Evolutionary conservation across 106 monocot genomes (phyloP), one percentile per base, ranked within the genome.

Genomic region (Narthecium ossifragum): DNA sequence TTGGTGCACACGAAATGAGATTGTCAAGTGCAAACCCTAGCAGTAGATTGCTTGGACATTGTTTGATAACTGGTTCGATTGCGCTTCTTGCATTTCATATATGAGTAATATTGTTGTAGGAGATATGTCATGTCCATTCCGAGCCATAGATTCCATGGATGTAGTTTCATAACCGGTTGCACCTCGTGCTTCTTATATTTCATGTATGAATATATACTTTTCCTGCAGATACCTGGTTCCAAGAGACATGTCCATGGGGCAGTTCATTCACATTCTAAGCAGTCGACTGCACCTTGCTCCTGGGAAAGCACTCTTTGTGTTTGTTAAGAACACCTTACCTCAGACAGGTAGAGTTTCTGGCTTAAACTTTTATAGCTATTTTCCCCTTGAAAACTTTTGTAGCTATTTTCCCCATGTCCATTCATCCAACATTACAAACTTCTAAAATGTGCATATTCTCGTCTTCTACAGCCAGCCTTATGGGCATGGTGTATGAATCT

Each of bases 241-340:
- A 1, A 62, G 82, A 1, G 88, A 88, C 66, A 93, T 93, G 92
- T 76, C 84, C 15, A 71, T 93, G 0, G 92, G 92, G 5, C 92
- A 93, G 58, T 85, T 93, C 67, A 82, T 88, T 62, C 88, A 79
- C 63, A 80, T 89, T 45, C 56, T 93, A 51, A 67, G 85, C 48
- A 31, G 46, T 57, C 70, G 93, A 46, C 71, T 93, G 43, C 93
- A 75, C 60, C 85, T 88, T 31, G 25, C 73, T 52, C 64, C 88
- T 41, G 93, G 85, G 30, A 93, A 82, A 69, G 88, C 93, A 47
- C 74, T 93, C 31, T 93, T 93, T 61, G 82, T 93, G 8, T 93
- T 93, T 63, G 71, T 93, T 4, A 85, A 88, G 32, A 82, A 82
- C 40, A 88, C 85, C 29, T 61, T 93, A 12, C 93, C 88, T 27